Evolutionary conservation across 371 early-diverging fungal genomes (phyloP).

Genomic region (Conidiobolus coronatus): DNA sequence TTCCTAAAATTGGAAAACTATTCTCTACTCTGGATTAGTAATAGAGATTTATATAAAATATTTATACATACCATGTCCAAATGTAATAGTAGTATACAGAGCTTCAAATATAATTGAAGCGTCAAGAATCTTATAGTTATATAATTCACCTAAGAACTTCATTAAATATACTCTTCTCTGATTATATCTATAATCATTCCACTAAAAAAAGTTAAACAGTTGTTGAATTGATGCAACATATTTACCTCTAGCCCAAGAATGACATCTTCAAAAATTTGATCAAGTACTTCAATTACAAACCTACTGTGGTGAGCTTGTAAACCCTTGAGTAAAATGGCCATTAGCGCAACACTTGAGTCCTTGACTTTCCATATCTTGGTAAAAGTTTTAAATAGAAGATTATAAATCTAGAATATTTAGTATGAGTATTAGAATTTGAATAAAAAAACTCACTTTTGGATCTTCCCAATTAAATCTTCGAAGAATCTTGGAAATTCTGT

Average conservation of each 20-base stretch:
- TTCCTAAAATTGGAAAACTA: slow-evolving; percentile 43
- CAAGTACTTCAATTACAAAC: slow-evolving; percentile 70
- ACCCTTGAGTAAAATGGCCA: slow-evolving; percentile 60
- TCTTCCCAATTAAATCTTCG: slow-evolving; percentile 79
- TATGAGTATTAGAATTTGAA: not conserved
- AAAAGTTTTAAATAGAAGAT: slow-evolving; percentile 25
- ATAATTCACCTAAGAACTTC: slow-evolving; percentile 78
- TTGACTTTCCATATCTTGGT: slow-evolving; percentile 83
- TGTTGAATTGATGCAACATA: no score
- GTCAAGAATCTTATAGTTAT: slow-evolving; percentile 68
- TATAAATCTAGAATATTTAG: slow-evolving; percentile 8
- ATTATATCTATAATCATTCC: slow-evolving; percentile 70
- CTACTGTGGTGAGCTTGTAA: slow-evolving; percentile 58
- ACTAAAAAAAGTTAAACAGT: slow-evolving; percentile 9
- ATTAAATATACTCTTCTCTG: slow-evolving; percentile 63
- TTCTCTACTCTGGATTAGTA: slow-evolving; percentile 17
- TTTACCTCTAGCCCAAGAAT: slow-evolving; percentile 68
- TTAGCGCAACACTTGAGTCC: slow-evolving; percentile 53
- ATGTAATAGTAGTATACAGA: slow-evolving; percentile 53
- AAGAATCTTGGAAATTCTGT: slow-evolving; percentile 42
- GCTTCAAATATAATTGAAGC: slow-evolving; percentile 57
- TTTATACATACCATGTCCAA: slow-evolving; percentile 66
- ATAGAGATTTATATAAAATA: not conserved
- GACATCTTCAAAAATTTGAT: slow-evolving; percentile 69
- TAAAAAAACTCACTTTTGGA: slow-evolving; percentile 11